Conservation (phyloP, 2,329 filamentous ascomycete genomes). For the Aphanocladium album region DNA sequence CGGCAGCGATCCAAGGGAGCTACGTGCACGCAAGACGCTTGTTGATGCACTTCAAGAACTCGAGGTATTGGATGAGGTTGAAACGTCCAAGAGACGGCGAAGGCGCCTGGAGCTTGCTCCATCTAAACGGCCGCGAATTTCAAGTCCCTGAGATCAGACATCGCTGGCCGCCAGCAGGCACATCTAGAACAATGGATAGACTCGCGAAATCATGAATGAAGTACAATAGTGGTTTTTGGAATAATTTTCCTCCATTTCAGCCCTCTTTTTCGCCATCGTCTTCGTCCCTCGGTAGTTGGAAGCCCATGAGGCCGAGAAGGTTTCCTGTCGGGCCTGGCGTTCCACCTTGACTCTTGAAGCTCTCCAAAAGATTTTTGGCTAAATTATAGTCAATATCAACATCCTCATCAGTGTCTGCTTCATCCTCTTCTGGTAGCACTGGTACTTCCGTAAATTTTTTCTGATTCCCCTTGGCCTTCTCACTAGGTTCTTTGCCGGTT, state of each 20-base stretch:
- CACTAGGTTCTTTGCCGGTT: slow-evolving; percentile 6
- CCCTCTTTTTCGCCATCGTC: slow-evolving; percentile 41
- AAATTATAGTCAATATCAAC: slow-evolving; percentile 81
- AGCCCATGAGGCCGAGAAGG: slow-evolving; percentile 78
- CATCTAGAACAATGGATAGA: background rate
- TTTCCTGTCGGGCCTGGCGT: slow-evolving; percentile 83
- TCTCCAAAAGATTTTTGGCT: slow-evolving; percentile 84
- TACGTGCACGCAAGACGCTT: slow-evolving; percentile 48
- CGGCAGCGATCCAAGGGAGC: slow-evolving; percentile 45
- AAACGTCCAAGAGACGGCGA: slow-evolving; percentile 25
- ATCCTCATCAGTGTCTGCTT: slow-evolving; percentile 50
- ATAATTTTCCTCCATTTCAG: slow-evolving; percentile 13
- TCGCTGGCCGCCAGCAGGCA: background rate
- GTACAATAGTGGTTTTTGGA: background rate
- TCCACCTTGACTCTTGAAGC: slow-evolving; percentile 85
- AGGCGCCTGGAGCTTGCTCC: slow-evolving; percentile 38
- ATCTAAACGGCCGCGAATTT: slow-evolving; percentile 36
- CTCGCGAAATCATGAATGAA: background rate
- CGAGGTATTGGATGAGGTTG: slow-evolving; percentile 34
- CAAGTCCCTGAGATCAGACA: background rate
- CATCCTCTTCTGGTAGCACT: slow-evolving; percentile 34
- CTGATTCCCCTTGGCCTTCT: slow-evolving; percentile 16
- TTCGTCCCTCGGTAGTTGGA: slow-evolving; percentile 76
- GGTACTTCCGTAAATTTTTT: slow-evolving; percentile 8
- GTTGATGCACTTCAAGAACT: slow-evolving; percentile 42